phyloP scores from a whole-genome alignment of 257 asterid species.

The Catharanthus roseus region DNA sequence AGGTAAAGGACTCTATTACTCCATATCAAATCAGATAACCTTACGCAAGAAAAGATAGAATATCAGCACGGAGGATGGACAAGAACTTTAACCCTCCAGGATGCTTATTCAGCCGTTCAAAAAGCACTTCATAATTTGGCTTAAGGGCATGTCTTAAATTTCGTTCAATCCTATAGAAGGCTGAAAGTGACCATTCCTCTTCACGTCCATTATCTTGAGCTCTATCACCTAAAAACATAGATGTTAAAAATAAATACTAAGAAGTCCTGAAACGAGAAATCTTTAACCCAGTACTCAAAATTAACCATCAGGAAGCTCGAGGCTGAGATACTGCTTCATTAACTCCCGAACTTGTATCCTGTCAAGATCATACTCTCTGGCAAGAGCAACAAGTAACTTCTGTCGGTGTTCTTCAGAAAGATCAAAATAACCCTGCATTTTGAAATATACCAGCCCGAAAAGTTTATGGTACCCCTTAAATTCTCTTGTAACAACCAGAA shows the following conservation, averaged over 20 bases:
- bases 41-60: constrained; percentile 75
- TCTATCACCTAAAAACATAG: constrained; percentile 28
- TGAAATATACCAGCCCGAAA: constrained; percentile 10
- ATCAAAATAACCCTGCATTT: constrained; percentile 65
- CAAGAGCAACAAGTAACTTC: constrained; percentile 51
- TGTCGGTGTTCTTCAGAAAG: constrained; percentile 54
- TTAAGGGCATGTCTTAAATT: constrained; percentile 75
- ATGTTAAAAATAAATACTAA: background rate
- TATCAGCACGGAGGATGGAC: constrained; percentile 72
- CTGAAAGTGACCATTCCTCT: constrained; percentile 69
- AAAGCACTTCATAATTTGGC: constrained; percentile 85
- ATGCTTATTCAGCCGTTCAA: constrained; percentile 83
- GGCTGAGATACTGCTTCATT: constrained; percentile 83
- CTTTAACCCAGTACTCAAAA: constrained; percentile 18
- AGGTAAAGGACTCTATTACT: background rate
- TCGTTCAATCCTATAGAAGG: constrained; percentile 80
- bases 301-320: constrained; percentile 76
- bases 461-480: background rate
- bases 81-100: constrained; percentile 92
- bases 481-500: background rate
- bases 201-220: constrained; percentile 44
- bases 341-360: constrained; percentile 68
- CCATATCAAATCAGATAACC: constrained; percentile 29
- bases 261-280: background rate
- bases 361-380: constrained; percentile 77